phyloP scores from a whole-genome alignment of 176 grass and related monocot genomes.

The Aegilops sharonensis region DNA sequence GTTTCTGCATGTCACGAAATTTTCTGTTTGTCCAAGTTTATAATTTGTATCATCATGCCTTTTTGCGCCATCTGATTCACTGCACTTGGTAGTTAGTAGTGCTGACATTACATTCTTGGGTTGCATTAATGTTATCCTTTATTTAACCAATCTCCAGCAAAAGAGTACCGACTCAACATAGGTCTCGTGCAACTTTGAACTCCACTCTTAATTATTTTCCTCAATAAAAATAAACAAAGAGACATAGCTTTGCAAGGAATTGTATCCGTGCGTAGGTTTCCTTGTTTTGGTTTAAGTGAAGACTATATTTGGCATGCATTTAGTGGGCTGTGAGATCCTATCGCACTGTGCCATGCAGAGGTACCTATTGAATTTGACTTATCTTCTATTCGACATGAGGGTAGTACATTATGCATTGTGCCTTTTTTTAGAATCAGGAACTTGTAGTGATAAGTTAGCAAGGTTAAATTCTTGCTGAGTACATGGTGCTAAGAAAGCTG shows the following conservation, averaged over 20 bases:
- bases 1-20: not conserved
- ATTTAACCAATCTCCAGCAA: not conserved
- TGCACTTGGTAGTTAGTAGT: not conserved
- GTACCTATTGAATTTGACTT: not conserved
- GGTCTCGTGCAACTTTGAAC: not conserved
- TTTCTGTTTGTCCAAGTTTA: not conserved
- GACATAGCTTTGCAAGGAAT: not conserved
- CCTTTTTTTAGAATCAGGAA: not conserved
- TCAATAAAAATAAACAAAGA: conserved; percentile 10
- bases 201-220: not conserved
- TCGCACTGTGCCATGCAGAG: not conserved
- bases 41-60: not conserved
- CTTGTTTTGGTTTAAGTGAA: not conserved
- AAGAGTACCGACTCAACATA: not conserved
- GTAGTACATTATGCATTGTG: not conserved
- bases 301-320: not conserved
- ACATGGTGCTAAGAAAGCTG: not conserved
- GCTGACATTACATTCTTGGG: not conserved
- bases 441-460: not conserved
- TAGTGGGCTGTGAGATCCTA: not conserved
- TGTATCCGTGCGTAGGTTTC: not conserved
- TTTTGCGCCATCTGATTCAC: not conserved
- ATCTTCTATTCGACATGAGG: not conserved
- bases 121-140: not conserved
- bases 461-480: not conserved